These are phyloP conservation scores for Macadamia tetraphylla DNA, from an alignment of 164 flowering plant species.

Conservation along the genomic window DNA sequence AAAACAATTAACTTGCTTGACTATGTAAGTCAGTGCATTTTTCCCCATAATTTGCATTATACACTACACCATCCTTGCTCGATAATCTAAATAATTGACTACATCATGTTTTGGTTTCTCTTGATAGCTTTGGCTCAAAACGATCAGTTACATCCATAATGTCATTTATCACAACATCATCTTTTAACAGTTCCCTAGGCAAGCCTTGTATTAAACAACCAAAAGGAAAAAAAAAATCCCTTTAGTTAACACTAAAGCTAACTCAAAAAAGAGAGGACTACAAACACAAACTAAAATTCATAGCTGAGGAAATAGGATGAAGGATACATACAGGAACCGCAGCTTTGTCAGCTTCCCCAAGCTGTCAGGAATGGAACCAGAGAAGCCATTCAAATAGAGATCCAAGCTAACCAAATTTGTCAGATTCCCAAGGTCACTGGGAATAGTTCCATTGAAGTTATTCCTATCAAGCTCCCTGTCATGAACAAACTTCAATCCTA, in stretches of 20 bases:
- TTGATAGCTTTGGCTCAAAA: too few relatives aligned
- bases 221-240: background rate
- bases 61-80: too few relatives aligned
- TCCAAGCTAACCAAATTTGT: constrained; percentile 95
- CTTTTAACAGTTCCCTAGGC: too few relatives aligned
- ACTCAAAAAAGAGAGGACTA: background rate
- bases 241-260: background rate
- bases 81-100: too few relatives aligned
- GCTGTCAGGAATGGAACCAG: constrained; percentile 73
- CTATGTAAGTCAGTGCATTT: too few relatives aligned
- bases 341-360: constrained; percentile 74
- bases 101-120: too few relatives aligned
- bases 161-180: too few relatives aligned
- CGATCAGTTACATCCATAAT: too few relatives aligned
- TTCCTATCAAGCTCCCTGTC: constrained; percentile 92
- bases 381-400: constrained; percentile 77
- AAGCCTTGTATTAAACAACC: background rate
- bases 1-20: too few relatives aligned
- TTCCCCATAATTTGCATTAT: background rate
- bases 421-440: constrained; percentile 82
- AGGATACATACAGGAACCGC: constrained; percentile 74
- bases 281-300: background rate
- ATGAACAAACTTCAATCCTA: constrained; percentile 1
- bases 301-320: background rate
- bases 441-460: constrained; percentile 74